Conservation (phyloP, 2,329 filamentous ascomycete species). For the Thermothelomyces thermophilus region DNA sequence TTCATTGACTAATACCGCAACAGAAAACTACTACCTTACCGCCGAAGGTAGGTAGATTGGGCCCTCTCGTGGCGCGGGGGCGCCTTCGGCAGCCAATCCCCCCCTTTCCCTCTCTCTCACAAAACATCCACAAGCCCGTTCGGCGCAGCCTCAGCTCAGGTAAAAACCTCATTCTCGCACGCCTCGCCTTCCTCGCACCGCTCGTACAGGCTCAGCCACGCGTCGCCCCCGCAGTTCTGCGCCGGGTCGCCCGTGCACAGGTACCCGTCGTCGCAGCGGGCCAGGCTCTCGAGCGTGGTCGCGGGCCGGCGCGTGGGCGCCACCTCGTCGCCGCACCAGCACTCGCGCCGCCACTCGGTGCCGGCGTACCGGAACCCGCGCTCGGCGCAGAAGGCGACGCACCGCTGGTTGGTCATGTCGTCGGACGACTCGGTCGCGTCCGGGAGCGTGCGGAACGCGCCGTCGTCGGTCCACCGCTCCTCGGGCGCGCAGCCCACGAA, state of each 20-base stretch:
- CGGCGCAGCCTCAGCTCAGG: no score
- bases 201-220: conserved; percentile 24
- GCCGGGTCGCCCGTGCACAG: conserved; percentile 16
- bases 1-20: no score
- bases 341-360: conserved; percentile 24
- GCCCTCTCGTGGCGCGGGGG: no score
- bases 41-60: no score
- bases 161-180: conserved; percentile 24
- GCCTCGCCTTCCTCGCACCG: conserved; percentile 18
- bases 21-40: no score
- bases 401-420: conserved; percentile 22
- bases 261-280: conserved; percentile 14
- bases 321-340: conserved; percentile 24
- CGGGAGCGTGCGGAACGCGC: conserved; percentile 23
- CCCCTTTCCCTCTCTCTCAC: no score
- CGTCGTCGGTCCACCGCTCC: conserved; percentile 23
- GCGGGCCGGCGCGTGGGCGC: conserved; percentile 19
- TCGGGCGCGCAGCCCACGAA: conserved; percentile 28
- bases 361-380: conserved; percentile 19
- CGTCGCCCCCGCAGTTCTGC: conserved; percentile 23
- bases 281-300: conserved; percentile 21
- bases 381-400: conserved; percentile 18
- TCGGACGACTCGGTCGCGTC: conserved; percentile 13
- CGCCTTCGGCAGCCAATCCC: no score
- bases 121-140: no score